Evolutionary conservation across 257 asterid genomes (phyloP), one percentile per base, ranked within the genome.

Genomic region (Salvia rosmarinus): DNA sequence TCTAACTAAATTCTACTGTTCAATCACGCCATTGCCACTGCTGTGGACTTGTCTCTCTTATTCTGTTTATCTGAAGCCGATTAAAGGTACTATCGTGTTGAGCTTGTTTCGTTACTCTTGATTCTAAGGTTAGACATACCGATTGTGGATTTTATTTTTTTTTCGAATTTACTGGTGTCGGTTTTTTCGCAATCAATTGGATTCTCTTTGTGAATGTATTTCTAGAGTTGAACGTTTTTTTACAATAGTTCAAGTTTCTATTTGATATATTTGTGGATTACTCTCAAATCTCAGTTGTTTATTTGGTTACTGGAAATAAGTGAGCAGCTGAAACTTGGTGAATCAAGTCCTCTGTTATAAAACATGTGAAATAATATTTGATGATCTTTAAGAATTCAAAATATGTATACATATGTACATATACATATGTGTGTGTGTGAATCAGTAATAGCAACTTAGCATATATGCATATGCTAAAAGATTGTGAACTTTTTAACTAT

Each of bases 51-150:
- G 52, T 13, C 23, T 13, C 68, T 59, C 70, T 23, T 16, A 9
- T 23, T 54, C 61, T 21, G 55, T 32, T 70, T 21, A 64, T 28
- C 74, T 40, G 67, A 67, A 58, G 55, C 67, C 21, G 61, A 69
- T 28, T 25, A 11, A 73, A 60, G 80, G 83, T 79, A 57, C 28
- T n/a, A 44, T 21, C 9, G 5, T 5, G 4, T 62, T n/a, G 57
- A 51, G 17, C 23, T 64, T 57, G 19, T 23, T 9, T 68, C 25
- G 16, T 51, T 50, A 39, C 67, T 43, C 30, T 37, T 57, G 62
- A 70, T 69, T 68, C 11, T 69, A 10, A 10, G 56, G 14, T 35
- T 56, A 2, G 32, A 9, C 20, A 4, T 23, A 25, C 14, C 16
- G 46, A 37, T 17, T 61, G 34, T 17, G 32, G n/a, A n/a, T 35